A percentile compares a stretch with the other conserved stretches of the same genome.
phyloP scores from a whole-genome alignment of 2,329 filamentous ascomycete species.

The Scedosporium aurantiacum region DNA sequence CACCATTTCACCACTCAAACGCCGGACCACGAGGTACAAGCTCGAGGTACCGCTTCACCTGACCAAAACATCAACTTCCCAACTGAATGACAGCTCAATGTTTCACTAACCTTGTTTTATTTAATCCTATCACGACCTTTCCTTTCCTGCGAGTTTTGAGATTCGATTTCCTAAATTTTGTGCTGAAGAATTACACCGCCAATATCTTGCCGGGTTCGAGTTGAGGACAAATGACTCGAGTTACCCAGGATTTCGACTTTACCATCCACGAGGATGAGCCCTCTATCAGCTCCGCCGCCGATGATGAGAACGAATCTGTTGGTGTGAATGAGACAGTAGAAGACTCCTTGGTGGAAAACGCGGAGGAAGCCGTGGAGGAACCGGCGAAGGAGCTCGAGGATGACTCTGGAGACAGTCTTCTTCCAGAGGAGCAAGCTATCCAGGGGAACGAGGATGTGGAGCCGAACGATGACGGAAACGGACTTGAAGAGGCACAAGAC shows the following conservation, averaged over 20 bases:
- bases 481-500: neutral
- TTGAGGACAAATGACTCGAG: conserved; percentile 6
- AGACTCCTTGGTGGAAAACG: neutral
- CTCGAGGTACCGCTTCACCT: neutral
- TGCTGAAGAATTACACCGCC: neutral
- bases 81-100: neutral
- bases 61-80: neutral
- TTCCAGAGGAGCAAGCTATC: neutral
- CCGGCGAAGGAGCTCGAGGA: neutral
- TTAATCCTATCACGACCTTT: neutral
- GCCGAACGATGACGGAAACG: neutral
- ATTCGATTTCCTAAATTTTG: neutral
- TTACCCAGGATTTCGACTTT: conserved; percentile 7
- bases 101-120: neutral
- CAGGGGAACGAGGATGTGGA: neutral
- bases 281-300: neutral
- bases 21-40: neutral
- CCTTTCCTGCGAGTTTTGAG: neutral
- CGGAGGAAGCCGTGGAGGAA: neutral
- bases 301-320: neutral
- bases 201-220: neutral
- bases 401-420: neutral
- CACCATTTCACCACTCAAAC: neutral
- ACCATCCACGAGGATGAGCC: conserved; percentile 7
- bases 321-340: neutral